These are phyloP conservation scores for Exophiala phaeomuriformis DNA, from an alignment of 2,329 filamentous ascomycete species.

Conservation along the genomic window DNA sequence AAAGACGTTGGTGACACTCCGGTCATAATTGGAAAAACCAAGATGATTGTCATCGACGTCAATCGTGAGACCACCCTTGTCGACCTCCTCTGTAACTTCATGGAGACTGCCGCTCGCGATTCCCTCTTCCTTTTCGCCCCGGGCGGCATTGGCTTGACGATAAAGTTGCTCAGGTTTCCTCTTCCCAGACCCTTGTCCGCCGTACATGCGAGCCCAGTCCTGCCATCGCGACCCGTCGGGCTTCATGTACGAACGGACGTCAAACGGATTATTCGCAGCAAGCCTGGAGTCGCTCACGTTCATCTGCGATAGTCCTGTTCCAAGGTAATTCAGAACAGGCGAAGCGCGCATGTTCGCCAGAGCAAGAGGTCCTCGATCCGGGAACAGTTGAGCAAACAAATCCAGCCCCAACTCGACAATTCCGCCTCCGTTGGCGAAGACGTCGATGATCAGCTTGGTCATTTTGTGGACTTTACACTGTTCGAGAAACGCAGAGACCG, in stretches of 20 bases:
- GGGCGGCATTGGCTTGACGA: too few relatives aligned
- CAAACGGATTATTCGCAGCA: constrained; percentile 29
- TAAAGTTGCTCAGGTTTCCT: too few relatives aligned
- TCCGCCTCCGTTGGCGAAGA: constrained; percentile 56
- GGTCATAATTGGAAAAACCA: constrained; percentile 30
- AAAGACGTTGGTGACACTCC: constrained; percentile 34
- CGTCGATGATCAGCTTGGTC: constrained; percentile 56
- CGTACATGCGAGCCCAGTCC: constrained; percentile 40
- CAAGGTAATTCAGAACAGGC: constrained; percentile 31
- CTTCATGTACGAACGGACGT: constrained; percentile 27
- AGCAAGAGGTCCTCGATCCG: constrained; percentile 37
- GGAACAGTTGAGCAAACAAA: constrained; percentile 50
- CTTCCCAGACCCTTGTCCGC: constrained; percentile 25
- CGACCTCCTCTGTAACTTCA: too few relatives aligned
- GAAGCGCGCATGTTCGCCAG: constrained; percentile 42
- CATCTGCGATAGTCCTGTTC: constrained; percentile 26
- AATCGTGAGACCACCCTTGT: too few relatives aligned
- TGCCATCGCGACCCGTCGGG: constrained; percentile 32
- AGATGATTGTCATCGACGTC: too few relatives aligned
- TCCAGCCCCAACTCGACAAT: constrained; percentile 42
- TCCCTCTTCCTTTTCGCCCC: too few relatives aligned
- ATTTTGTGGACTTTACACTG: constrained; percentile 42
- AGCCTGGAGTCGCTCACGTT: background rate
- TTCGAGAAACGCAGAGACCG: constrained; percentile 41
- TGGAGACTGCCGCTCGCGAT: too few relatives aligned